Conservation (phyloP, 768 basidiomycete species). For the Sporobolomyces pararoseus region DNA sequence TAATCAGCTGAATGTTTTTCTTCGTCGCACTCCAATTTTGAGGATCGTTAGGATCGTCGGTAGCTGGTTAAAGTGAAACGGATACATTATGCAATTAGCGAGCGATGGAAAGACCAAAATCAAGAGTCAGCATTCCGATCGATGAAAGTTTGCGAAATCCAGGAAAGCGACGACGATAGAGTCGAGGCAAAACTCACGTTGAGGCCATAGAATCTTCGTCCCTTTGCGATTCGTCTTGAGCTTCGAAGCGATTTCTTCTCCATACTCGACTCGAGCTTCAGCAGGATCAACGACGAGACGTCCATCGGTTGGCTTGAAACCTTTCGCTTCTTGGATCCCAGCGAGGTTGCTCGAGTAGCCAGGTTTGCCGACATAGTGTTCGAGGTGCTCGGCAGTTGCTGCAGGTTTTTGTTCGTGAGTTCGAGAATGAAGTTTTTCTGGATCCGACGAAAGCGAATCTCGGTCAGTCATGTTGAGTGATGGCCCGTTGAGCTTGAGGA, state of each 20-base stretch:
- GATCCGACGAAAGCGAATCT: constrained; percentile 7
- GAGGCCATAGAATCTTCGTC: constrained; percentile 65
- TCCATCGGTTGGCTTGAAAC: constrained; percentile 31
- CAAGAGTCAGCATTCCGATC: too few relatives aligned
- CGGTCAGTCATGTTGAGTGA: constrained; percentile 7
- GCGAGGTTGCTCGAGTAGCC: constrained; percentile 27
- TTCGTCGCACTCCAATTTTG: constrained; percentile 53
- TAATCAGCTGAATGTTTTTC: constrained; percentile 53
- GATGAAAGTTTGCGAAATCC: too few relatives aligned
- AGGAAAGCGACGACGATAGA: too few relatives aligned
- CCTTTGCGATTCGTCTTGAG: constrained; percentile 62
- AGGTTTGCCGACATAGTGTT: constrained; percentile 22
- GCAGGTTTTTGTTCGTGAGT: constrained; percentile 8
- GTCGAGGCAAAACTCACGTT: constrained; percentile 44
- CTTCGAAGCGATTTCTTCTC: constrained; percentile 56
- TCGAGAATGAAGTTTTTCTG: not conserved
- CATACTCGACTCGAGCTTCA: constrained; percentile 64
- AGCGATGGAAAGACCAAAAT: too few relatives aligned
- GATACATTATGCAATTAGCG: too few relatives aligned
- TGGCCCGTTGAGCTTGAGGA: not conserved
- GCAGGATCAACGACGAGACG: constrained; percentile 44
- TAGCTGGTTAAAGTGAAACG: constrained; percentile 48
- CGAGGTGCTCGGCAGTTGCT: constrained; percentile 24
- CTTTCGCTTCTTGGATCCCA: constrained; percentile 23
- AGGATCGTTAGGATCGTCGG: constrained; percentile 62